Percentiles rank a stretch among this genome's conserved stretches.
Conservation (phyloP, 2,329 filamentous ascomycete genomes). For the Aspergillus clavatus region DNA sequence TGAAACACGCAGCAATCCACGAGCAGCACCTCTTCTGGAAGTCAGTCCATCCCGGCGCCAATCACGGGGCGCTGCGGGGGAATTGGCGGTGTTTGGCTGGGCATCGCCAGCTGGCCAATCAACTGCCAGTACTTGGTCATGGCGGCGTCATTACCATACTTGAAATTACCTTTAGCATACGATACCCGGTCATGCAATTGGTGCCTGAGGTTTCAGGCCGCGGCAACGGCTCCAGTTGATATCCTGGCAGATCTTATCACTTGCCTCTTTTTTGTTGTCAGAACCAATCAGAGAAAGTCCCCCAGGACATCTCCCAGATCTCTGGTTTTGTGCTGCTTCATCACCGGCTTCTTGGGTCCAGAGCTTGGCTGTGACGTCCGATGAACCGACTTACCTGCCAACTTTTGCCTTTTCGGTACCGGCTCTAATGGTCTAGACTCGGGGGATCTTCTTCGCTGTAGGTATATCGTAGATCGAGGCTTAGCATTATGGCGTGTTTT, state of each 20-base stretch:
- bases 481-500: background rate
- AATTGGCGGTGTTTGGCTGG: constrained; percentile 17
- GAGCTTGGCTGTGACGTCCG: background rate
- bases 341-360: constrained; percentile 15
- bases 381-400: constrained; percentile 8
- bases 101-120: constrained; percentile 14
- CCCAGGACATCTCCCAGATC: constrained; percentile 27
- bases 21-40: too few relatives aligned
- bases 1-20: too few relatives aligned
- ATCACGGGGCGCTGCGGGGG: constrained; percentile 15
- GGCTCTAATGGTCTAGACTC: background rate
- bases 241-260: too few relatives aligned
- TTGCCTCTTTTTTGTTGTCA: too few relatives aligned
- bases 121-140: constrained; percentile 9
- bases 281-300: constrained; percentile 25
- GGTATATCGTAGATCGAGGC: constrained; percentile 5
- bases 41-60: constrained; percentile 3
- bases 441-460: constrained; percentile 5
- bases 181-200: background rate
- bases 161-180: background rate
- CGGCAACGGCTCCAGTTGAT: too few relatives aligned
- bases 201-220: background rate
- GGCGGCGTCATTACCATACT: constrained; percentile 9
- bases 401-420: constrained; percentile 2
- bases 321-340: constrained; percentile 23